These are phyloP conservation scores for Colletotrichum coccodes DNA, from an alignment of 2,329 filamentous ascomycete species.

Conservation along the genomic window DNA sequence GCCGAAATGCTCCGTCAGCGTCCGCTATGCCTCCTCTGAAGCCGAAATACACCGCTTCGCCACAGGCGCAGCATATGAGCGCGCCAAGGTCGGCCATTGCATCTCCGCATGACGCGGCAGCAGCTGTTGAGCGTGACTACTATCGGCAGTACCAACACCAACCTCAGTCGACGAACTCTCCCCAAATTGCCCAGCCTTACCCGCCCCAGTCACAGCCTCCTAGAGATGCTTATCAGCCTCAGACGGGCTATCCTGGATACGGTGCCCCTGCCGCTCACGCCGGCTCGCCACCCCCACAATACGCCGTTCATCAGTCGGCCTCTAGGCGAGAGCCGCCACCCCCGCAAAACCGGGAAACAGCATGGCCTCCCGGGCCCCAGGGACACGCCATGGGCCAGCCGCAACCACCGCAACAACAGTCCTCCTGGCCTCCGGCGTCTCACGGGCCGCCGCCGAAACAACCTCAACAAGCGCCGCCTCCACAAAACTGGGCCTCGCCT, in stretches of 20 bases:
- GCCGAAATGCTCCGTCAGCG: slow-evolving; percentile 48
- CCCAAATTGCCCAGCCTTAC: slow-evolving; percentile 59
- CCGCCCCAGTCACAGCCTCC: slow-evolving; percentile 50
- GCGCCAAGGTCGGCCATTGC: slow-evolving; percentile 56
- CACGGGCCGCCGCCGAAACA: slow-evolving; percentile 45
- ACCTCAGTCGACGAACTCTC: slow-evolving; percentile 54
- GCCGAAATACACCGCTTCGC: slow-evolving; percentile 61
- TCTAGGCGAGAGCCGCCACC: slow-evolving; percentile 55
- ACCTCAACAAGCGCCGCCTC: slow-evolving; percentile 36
- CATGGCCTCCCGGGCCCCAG: slow-evolving; percentile 43
- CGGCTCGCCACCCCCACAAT: slow-evolving; percentile 66
- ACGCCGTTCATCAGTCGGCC: slow-evolving; percentile 57
- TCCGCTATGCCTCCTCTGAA: slow-evolving; percentile 66
- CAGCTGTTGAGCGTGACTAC: slow-evolving; percentile 57
- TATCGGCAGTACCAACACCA: slow-evolving; percentile 53
- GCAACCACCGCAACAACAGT: slow-evolving; percentile 42
- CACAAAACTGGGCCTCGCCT: slow-evolving; percentile 48
- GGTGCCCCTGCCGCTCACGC: slow-evolving; percentile 49
- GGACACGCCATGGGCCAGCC: slow-evolving; percentile 37
- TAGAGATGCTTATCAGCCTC: slow-evolving; percentile 54
- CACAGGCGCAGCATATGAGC: slow-evolving; percentile 58
- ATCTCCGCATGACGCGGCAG: slow-evolving; percentile 49
- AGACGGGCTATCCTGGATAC: slow-evolving; percentile 54
- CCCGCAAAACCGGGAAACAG: slow-evolving; percentile 45
- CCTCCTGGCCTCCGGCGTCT: slow-evolving; percentile 45